Evolutionary conservation across 2,329 filamentous ascomycete species (phyloP).

Genomic region (Fusarium papillatum): DNA sequence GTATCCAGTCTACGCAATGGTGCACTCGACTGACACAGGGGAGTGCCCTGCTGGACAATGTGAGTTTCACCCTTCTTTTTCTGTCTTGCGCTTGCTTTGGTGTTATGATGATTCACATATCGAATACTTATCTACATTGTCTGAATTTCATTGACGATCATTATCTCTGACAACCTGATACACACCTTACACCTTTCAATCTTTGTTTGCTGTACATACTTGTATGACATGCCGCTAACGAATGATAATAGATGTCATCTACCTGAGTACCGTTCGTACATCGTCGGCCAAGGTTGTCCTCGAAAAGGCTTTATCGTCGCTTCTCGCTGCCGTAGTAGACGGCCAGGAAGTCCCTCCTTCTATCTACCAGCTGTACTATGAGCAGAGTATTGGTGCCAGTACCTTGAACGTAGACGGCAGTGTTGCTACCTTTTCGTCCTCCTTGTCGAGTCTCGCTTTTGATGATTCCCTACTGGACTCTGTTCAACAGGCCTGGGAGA

Average conservation of each 20-base stretch:
- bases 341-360: constrained; percentile 47
- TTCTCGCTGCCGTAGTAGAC: constrained; percentile 52
- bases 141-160: constrained; percentile 92
- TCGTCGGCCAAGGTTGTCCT: constrained; percentile 53
- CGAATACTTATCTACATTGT: constrained; percentile 99
- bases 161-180: constrained; percentile 92
- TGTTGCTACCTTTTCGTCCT: constrained; percentile 69
- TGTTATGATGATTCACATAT: constrained; percentile 86
- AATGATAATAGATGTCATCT: constrained; percentile 47
- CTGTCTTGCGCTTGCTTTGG: constrained; percentile 46
- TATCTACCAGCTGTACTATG: constrained; percentile 69
- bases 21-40: constrained; percentile 91
- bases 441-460: constrained; percentile 78
- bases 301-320: constrained; percentile 54
- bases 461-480: constrained; percentile 77
- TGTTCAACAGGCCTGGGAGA: constrained; percentile 79
- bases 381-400: constrained; percentile 57
- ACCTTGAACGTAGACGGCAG: constrained; percentile 52
- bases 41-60: constrained; percentile 92
- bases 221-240: constrained; percentile 48
- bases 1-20: constrained; percentile 70
- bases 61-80: constrained; percentile 69
- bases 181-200: constrained; percentile 47
- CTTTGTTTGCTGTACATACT: constrained; percentile 10
- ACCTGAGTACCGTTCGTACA: constrained; percentile 53